These are phyloP conservation scores for Ogataea corticis DNA, from an alignment of 805 yeast species.

Conservation along the genomic window DNA sequence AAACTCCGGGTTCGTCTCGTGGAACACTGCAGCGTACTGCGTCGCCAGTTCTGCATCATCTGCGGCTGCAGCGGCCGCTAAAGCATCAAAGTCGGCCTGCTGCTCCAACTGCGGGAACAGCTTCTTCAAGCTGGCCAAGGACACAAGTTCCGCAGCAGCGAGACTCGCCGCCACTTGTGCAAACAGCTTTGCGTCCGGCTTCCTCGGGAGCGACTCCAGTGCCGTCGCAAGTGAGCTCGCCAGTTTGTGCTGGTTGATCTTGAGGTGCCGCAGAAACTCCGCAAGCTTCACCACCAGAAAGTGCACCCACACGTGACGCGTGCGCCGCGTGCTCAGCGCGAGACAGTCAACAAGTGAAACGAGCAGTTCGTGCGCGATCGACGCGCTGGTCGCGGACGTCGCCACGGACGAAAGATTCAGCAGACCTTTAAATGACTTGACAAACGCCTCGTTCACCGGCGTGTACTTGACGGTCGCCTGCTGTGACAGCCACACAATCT, in stretches of 20 bases:
- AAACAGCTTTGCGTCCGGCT: constrained; percentile 14
- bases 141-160: constrained; percentile 24
- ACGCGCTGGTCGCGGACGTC: constrained; percentile 32
- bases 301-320: constrained; percentile 28
- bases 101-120: constrained; percentile 7
- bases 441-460: constrained; percentile 25
- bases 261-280: constrained; percentile 24
- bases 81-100: neutral
- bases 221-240: constrained; percentile 23
- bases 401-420: constrained; percentile 31
- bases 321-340: constrained; percentile 19
- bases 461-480: constrained; percentile 28
- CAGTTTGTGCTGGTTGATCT: constrained; percentile 33
- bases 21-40: constrained; percentile 25
- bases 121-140: constrained; percentile 14
- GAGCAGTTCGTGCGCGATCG: constrained; percentile 31
- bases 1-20: constrained; percentile 48
- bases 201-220: constrained; percentile 19
- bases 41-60: no score
- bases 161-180: constrained; percentile 20
- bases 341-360: constrained; percentile 31
- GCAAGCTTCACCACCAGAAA: constrained; percentile 32
- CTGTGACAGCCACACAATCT: constrained; percentile 35
- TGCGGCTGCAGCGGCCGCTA: constrained; percentile 1
- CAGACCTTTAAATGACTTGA: constrained; percentile 29